Evolutionary conservation across 2,329 filamentous ascomycete genomes (phyloP).

Genomic region (Pseudogymnoascus sp.): DNA sequence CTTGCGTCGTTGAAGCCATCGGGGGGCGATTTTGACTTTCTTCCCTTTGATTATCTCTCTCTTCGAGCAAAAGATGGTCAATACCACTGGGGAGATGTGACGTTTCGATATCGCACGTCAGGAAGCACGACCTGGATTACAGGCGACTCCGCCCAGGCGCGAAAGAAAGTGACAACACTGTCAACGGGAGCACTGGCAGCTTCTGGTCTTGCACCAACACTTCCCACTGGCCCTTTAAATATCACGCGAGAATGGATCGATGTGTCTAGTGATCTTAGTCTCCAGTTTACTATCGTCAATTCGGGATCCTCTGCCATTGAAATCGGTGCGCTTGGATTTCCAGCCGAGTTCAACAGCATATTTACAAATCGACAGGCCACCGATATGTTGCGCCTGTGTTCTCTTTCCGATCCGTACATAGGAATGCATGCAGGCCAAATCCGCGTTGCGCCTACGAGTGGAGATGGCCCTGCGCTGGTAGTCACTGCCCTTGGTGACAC

Average conservation of each 20-base stretch:
- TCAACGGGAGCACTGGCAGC: conserved; percentile 30
- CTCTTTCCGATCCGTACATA: conserved; percentile 52
- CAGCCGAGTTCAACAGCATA: conserved; percentile 55
- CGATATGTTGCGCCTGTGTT: conserved; percentile 44
- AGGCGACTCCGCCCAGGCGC: conserved; percentile 38
- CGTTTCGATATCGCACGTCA: conserved; percentile 43
- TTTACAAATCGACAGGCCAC: conserved; percentile 43
- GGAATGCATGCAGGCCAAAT: conserved; percentile 51
- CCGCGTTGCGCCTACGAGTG: conserved; percentile 43
- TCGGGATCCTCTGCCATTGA: conserved; percentile 36
- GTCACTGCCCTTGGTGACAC: conserved; percentile 45
- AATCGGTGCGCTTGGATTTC: conserved; percentile 50
- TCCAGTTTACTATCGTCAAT: conserved; percentile 46
- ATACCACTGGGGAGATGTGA: conserved; percentile 53
- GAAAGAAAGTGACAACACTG: conserved; percentile 31
- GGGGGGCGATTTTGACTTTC: conserved; percentile 43
- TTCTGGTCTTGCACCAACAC: conserved; percentile 36
- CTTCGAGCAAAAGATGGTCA: conserved; percentile 42
- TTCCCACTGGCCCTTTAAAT: conserved; percentile 35
- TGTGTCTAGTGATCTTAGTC: conserved; percentile 40
- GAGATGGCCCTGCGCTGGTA: conserved; percentile 45
- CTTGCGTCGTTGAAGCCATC: conserved; percentile 40
- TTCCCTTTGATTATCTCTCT: conserved; percentile 43
- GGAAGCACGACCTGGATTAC: conserved; percentile 36
- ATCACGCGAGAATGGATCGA: conserved; percentile 47